A percentile compares a stretch with the other conserved stretches of the same genome.
phyloP scores from a whole-genome alignment of 345 rosid genomes.

The Ceriops zippeliana region DNA sequence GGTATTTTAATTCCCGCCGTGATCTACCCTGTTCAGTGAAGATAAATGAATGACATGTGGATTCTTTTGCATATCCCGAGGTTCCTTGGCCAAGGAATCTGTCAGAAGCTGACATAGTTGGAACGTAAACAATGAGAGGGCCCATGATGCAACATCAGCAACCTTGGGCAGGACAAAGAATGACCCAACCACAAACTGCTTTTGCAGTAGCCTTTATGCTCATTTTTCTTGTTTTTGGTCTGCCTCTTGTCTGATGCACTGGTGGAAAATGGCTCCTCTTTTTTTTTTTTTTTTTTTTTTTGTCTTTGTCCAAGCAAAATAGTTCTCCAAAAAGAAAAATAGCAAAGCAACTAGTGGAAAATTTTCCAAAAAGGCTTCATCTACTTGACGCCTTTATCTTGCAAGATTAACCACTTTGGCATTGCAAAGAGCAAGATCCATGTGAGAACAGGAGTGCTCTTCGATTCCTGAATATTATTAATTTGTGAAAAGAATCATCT shows the following conservation, averaged over 20 bases:
- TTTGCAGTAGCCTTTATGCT: background rate
- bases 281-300: background rate
- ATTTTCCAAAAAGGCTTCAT: background rate
- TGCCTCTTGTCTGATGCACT: background rate
- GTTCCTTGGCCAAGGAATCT: background rate
- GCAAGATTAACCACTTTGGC: background rate
- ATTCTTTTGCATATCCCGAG: background rate
- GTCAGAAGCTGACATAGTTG: background rate
- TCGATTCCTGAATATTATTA: background rate
- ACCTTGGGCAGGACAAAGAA: background rate
- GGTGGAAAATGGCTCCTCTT: background rate
- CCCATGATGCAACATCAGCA: constrained; percentile 4
- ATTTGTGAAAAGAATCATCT: background rate
- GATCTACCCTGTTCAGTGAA: background rate
- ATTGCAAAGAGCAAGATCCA: background rate
- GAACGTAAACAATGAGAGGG: background rate
- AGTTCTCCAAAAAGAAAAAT: background rate
- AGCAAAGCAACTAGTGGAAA: background rate
- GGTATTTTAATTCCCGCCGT: too few relatives aligned
- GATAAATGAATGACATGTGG: background rate
- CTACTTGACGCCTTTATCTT: background rate
- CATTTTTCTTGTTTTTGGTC: background rate
- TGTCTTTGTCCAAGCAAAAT: background rate
- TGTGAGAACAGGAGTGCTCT: too few relatives aligned
- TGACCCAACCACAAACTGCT: background rate